Conservation (phyloP, 2,329 filamentous ascomycete species). For the Verticillium zaregamsianum region DNA sequence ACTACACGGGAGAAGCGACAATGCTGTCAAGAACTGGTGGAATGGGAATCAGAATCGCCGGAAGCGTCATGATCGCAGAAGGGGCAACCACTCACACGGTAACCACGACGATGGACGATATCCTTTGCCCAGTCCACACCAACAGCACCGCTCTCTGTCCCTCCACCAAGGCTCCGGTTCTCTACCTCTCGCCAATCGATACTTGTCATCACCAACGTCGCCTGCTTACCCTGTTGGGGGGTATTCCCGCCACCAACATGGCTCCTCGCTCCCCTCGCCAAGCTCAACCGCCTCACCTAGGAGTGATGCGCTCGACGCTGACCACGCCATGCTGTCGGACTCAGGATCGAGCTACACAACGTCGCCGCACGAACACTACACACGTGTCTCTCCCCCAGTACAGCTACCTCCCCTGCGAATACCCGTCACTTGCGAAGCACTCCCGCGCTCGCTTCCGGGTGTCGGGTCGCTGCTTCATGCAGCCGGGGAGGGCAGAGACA, state of each 20-base stretch:
- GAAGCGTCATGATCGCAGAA: constrained; percentile 43
- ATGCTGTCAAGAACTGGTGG: constrained; percentile 98
- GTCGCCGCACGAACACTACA: constrained; percentile 42
- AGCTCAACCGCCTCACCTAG: constrained; percentile 38
- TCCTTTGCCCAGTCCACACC: constrained; percentile 12
- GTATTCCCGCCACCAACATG: background rate
- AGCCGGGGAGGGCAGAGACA: constrained; percentile 9
- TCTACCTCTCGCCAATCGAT: background rate
- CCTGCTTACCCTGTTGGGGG: background rate
- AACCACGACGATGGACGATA: constrained; percentile 15
- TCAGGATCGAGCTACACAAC: constrained; percentile 57
- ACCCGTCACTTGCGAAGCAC: constrained; percentile 1
- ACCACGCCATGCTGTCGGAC: constrained; percentile 70
- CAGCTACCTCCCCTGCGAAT: constrained; percentile 35
- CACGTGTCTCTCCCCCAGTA: constrained; percentile 30
- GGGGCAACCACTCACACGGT: constrained; percentile 18
- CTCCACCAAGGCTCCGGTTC: constrained; percentile 7
- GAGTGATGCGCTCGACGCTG: constrained; percentile 51
- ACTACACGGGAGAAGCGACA: constrained; percentile 83
- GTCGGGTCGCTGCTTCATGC: constrained; percentile 15
- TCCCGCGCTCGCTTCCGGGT: constrained; percentile 20
- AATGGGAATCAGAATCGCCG: constrained; percentile 88
- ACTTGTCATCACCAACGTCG: constrained; percentile 8
- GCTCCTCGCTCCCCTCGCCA: constrained; percentile 8
- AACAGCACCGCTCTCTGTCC: constrained; percentile 18